Evolutionary conservation across 257 asterid species (phyloP).

Genomic region (Ehretia macrophylla): DNA sequence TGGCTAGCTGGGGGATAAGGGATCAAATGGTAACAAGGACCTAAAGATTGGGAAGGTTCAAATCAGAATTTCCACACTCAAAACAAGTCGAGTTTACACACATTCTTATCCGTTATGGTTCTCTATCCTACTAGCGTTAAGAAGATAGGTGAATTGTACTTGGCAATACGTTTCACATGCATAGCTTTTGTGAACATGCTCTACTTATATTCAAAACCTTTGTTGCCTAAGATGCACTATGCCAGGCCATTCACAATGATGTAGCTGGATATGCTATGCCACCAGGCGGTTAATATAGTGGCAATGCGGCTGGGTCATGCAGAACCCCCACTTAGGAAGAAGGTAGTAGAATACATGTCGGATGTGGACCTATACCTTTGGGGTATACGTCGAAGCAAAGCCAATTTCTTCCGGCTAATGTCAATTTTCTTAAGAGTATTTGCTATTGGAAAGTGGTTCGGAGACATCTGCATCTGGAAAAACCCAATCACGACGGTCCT

Average conservation of each 20-base stretch:
- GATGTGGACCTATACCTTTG: conserved; percentile 86
- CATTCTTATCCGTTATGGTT: conserved; percentile 81
- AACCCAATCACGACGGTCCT: conserved; percentile 81
- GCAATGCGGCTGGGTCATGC: conserved; percentile 70
- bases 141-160: conserved; percentile 87
- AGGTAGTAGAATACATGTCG: conserved; percentile 85
- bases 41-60: conserved; percentile 84
- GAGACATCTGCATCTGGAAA: conserved; percentile 80
- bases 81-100: conserved; percentile 76
- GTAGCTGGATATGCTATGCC: conserved; percentile 84
- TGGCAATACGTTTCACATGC: conserved; percentile 77
- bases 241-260: conserved; percentile 69
- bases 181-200: conserved; percentile 75
- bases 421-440: conserved; percentile 66
- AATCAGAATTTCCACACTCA: conserved; percentile 78
- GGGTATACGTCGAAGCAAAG: conserved; percentile 95
- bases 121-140: conserved; percentile 80
- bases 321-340: conserved; percentile 82
- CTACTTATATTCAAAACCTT: conserved; percentile 57
- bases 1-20: conserved; percentile 56
- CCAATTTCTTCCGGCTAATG: conserved; percentile 83
- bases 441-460: conserved; percentile 70
- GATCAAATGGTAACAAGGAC: conserved; percentile 50
- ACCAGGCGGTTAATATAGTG: conserved; percentile 81
- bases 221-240: conserved; percentile 85